Conservation (phyloP, 345 rosid species). For the Raphanus sativus region DNA sequence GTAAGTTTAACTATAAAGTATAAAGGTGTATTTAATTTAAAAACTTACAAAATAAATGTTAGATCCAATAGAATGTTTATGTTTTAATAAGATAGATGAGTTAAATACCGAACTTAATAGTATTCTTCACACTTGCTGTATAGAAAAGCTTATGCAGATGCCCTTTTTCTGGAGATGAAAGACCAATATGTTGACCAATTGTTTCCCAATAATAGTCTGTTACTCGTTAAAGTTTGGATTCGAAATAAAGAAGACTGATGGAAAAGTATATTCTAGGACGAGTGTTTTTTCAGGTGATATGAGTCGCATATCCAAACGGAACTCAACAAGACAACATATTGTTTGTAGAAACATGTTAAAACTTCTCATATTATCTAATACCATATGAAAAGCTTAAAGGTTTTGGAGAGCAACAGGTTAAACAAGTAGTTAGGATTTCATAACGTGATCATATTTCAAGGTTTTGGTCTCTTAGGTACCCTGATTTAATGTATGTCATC, state of each 20-base stretch:
- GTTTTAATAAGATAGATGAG: no score
- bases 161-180: not conserved
- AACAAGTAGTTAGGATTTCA: not conserved
- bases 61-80: no score
- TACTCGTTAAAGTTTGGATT: not conserved
- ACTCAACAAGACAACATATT: not conserved
- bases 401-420: not conserved
- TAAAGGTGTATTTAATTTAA: no score
- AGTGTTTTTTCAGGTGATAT: not conserved
- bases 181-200: not conserved
- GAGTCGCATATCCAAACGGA: not conserved
- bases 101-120: not conserved
- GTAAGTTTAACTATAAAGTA: no score
- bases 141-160: not conserved
- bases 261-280: not conserved
- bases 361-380: not conserved
- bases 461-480: not conserved
- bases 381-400: not conserved
- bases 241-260: not conserved
- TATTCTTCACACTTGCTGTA: no score
- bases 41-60: no score
- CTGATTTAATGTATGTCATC: not conserved
- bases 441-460: not conserved
- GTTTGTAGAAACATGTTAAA: not conserved
- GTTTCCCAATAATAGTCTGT: not conserved